Base-by-base conservation (phyloP, 495 filamentous ascomycete genomes). In the Amphirosellinia nigrospora region DNA sequence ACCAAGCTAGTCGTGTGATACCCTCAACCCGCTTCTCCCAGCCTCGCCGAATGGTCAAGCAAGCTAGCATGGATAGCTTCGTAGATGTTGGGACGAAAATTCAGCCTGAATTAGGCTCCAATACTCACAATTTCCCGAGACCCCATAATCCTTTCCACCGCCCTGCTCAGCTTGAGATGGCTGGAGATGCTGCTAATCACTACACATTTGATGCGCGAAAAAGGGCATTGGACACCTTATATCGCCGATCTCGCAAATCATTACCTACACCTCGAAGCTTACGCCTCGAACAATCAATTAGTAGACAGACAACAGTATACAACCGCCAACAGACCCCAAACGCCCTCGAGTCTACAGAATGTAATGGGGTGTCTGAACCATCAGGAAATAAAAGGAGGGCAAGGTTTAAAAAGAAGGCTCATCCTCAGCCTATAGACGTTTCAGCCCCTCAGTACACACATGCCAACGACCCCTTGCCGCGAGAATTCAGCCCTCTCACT, bases 381-480 rank as follows among this genome's bases (percentile, higher is more conserved):
- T 58, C 68, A 53, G 48, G 71, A 52, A 45, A 32, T 73, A 68
- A 70, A 66, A 69, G 59, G 62, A 80, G 74, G 46, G 48, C 75
- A 4, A 79, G 75, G 43, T 74, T 73, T 4, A 77, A 83, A 55
- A 92, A 88, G 69, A 82, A 83, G 64, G 75, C 79, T 3, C 77
- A 72, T 0, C 90, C 90, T 32, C 82, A 73, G n/a, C 83, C 82
- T 10, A 48, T 92, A 21, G 84, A 91, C 67, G 68, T 75, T 53
- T 79, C 81, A 26, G 81, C 82, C 38, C 80, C 85, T 52, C 81
- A 82, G 39, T 87, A 84, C 70, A 72, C 75, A 43, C 83, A 85
- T 32, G 84, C 84, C 6, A 83, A 84, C 66, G 82, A 86, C 45
- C 82, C 85, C 8, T 64, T 88, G 4, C 79, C 82, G 9, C 72